Evolutionary conservation across 1,139 yeast species (phyloP).

Genomic region (Candida neerlandica): DNA sequence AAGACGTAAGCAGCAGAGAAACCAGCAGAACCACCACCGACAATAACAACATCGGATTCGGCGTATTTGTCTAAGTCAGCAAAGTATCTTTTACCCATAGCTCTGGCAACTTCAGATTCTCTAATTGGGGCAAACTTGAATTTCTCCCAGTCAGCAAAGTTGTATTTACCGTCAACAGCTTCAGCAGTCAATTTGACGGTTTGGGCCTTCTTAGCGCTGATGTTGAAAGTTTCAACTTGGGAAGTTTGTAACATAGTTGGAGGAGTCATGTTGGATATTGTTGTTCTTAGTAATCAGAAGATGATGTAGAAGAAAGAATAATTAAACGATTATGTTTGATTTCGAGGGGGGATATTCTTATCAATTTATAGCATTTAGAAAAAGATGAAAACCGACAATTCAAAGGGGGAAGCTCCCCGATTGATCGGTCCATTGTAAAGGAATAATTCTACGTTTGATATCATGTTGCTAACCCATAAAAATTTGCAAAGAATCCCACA

Average conservation of each 20-base stretch:
- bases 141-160: conserved; percentile 62
- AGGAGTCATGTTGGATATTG: conserved; percentile 31
- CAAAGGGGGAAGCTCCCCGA: neutral
- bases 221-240: conserved; percentile 15
- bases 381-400: too few relatives aligned
- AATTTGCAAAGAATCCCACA: neutral
- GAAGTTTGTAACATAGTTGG: conserved; percentile 38
- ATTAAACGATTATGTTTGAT: neutral
- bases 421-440: neutral
- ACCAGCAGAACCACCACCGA: conserved; percentile 83
- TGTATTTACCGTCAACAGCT: conserved; percentile 22
- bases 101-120: conserved; percentile 80
- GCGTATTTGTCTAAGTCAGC: conserved; percentile 74
- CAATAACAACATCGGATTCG: conserved; percentile 72
- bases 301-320: neutral
- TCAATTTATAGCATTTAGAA: too few relatives aligned
- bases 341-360: neutral
- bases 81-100: conserved; percentile 78
- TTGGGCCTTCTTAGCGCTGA: conserved; percentile 11
- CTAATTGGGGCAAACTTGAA: conserved; percentile 74
- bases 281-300: neutral
- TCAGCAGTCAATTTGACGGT: conserved; percentile 16
- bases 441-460: neutral
- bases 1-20: conserved; percentile 73
- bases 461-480: neutral